Base-by-base conservation (phyloP, 371 early-diverging fungal species). In the Actinomucor elegans region DNA sequence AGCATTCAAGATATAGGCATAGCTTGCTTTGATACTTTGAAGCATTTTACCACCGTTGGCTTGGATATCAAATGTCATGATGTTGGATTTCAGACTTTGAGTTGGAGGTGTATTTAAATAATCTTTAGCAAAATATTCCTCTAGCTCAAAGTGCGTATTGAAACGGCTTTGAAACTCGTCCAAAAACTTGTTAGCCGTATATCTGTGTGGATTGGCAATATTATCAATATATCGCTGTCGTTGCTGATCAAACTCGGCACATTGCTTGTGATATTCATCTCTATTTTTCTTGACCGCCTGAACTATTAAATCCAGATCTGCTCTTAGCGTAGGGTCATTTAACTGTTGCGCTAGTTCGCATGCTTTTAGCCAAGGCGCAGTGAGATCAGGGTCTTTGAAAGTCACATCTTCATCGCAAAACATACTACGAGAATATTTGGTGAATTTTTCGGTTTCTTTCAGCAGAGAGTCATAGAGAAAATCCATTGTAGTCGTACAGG, bases 401-500 rank as follows among this genome's bases (percentile, higher is more conserved):
- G 33, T 38, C 11, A 71, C 40, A 34, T 66, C 67, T 1, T 57
- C 55, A 38, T 75, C 72, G 3, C 14, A 53, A 40, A 75, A 65
- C 45, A 75, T 55, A 38, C 52, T 57, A 11, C 48, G 51, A 3
- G 72, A 61, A 20, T 64, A 69, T 18, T 35, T 42, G 0, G 72
- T 67, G 14, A 71, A 69, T 6, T 40, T 52, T 10, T 64, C 66
- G 1, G 65, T 69, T 52, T 71, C 64, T 18, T 60, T 57, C 5
- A 62, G 9, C 1, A 75, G 15, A 7, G 67, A 48, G 9, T 67
- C 58, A 32, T 69, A 58, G 2, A 75, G 27, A 24, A 45, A 52
- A 28, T 75, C 75, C 75, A 75, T 75, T 10, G 75, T 60, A 1
- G 75, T 75, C 0, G 35, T 41, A 1, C 44, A 48, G 2, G 57